Base-by-base conservation (phyloP, 495 filamentous ascomycete species). In the Aspergillus ostianus region DNA sequence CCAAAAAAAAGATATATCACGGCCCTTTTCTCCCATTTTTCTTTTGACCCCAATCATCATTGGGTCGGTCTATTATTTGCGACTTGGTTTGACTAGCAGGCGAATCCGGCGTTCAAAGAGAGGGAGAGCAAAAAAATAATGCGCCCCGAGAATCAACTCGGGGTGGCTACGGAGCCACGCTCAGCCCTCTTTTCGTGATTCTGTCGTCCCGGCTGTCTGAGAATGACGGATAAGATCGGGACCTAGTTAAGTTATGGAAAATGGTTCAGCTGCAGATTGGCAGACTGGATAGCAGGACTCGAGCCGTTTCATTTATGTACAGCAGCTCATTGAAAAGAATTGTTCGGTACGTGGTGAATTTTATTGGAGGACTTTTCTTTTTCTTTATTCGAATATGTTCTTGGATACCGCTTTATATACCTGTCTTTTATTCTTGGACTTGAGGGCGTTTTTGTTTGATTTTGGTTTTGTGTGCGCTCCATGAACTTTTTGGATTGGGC, bases 111-210 rank as follows among this genome's bases (percentile, higher is more conserved):
- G 36, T 41, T 41, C 12, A 13, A 41, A 32, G 29, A 32, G 36
- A 17, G 36, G 13, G 26, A 47, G 51, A 21, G 26, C n/a, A 26
- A 26, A 26, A 26, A 26, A 4, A 26, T 26, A 26, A 26, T 2
- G 47, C 36, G 18, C 51, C 47, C 29, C 18, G 52, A 45, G 18
- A 46, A 27, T 29, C 27, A 29, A 26, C 51, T 47, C 32, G 49
- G 56, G 49, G 49, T 56, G 65, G 51, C 61, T 57, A 58, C 61
- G 54, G 47, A 62, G 54, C 62, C 59, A 62, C 62, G 60, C 62
- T 45, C 48, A 57, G 32, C 55, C 57, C 51, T 57, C 50, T 56
- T 41, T 45, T 10, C 23, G 51, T 48, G 26, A 19, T 51, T 58
- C 56, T 51, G 50, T 27, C 19, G 15, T 44, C 21, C 55, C 58